Base-by-base conservation (phyloP, 2,329 filamentous ascomycete genomes). In the Hypomyces rosellus region DNA sequence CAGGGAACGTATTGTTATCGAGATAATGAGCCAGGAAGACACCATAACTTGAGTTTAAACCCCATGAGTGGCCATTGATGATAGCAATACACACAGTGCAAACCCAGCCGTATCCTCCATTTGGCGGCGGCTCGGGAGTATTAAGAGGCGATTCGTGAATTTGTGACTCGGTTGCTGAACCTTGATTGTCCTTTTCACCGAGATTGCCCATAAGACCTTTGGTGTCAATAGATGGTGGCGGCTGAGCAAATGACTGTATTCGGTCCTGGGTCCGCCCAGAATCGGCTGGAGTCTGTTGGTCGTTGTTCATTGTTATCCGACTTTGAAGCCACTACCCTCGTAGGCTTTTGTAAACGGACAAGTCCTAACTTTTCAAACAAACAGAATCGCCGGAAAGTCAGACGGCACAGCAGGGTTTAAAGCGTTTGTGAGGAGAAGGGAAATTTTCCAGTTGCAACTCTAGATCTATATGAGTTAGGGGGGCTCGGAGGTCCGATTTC, bases 11-110 rank as follows among this genome's bases (percentile, higher is more conserved):
- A 47, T 82, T 71, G 45, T 77, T 77, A 15, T 75, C 71, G 14
- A 81, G 69, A 52, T 80, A 81, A 57, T 80, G 73, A 4, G 78
- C 78, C 4, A 82, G 70, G 57, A 82, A 82, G 34, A 82, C 75
- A 38, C 65, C 64, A 42, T 69, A 70, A 52, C 60, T 67, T 33
- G 66, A 67, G 63, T 89, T 89, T 54, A 89, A 69, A 7, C 86
- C 86, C 86, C 86, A 89, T 1, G 85, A 88, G 61, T 89, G 85
- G 7, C 76, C 80, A 61, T 86, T 87, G 51, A 86, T 76, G 54
- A 80, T 54, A 33, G 64, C 63, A 15, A 68, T 65, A 50, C 65
- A 66, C 12, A 60, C 59, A 3, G 67, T 67, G 53, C 68, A 70
- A 3, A 74, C 63, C 73, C 71, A 75, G 30, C 71, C 73, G 55